Percentiles rank a stretch among this genome's conserved stretches.
Evolutionary conservation across 768 basidiomycete genomes (phyloP).

Genomic region (Dictyophora rubrovolvata): DNA sequence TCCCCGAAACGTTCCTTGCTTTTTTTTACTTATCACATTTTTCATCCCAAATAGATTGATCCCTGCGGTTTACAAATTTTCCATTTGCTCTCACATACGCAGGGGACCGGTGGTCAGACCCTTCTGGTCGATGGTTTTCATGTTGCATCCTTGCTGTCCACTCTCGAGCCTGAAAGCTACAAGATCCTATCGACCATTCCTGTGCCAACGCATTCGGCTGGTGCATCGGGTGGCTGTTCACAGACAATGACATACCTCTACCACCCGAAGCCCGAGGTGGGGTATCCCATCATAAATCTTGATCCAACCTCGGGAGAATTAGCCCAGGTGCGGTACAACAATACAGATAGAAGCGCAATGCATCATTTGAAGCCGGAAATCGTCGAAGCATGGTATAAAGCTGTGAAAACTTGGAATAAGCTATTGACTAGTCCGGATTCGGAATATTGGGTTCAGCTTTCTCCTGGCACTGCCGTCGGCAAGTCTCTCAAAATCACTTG

Average conservation of each 20-base stretch:
- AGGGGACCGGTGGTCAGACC: slow-evolving; percentile 75
- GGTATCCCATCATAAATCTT: slow-evolving; percentile 66
- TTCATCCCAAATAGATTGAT: slow-evolving; percentile 59
- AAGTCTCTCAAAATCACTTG: slow-evolving; percentile 21
- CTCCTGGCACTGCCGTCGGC: slow-evolving; percentile 80
- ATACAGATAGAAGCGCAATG: slow-evolving; percentile 84
- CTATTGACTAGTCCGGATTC: slow-evolving; percentile 70
- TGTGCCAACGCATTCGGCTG: slow-evolving; percentile 82
- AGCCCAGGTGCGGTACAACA: slow-evolving; percentile 84
- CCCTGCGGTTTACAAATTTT: slow-evolving; percentile 94
- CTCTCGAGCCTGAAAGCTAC: slow-evolving; percentile 64
- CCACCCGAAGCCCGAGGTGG: slow-evolving; percentile 42
- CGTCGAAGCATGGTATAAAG: slow-evolving; percentile 82
- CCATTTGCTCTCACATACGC: slow-evolving; percentile 78
- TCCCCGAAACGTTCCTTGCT: slow-evolving; percentile 1
- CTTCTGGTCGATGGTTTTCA: slow-evolving; percentile 97
- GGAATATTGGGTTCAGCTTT: slow-evolving; percentile 87
- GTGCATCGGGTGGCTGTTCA: slow-evolving; percentile 38
- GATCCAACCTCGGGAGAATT: slow-evolving; percentile 51
- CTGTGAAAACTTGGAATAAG: slow-evolving; percentile 68
- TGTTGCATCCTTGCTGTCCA: slow-evolving; percentile 68
- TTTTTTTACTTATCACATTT: neutral
- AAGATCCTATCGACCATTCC: slow-evolving; percentile 53
- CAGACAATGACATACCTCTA: slow-evolving; percentile 28
- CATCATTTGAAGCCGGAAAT: slow-evolving; percentile 42